phyloP scores from a whole-genome alignment of 2,329 filamentous ascomycete genomes.

The Cordyceps militaris region DNA sequence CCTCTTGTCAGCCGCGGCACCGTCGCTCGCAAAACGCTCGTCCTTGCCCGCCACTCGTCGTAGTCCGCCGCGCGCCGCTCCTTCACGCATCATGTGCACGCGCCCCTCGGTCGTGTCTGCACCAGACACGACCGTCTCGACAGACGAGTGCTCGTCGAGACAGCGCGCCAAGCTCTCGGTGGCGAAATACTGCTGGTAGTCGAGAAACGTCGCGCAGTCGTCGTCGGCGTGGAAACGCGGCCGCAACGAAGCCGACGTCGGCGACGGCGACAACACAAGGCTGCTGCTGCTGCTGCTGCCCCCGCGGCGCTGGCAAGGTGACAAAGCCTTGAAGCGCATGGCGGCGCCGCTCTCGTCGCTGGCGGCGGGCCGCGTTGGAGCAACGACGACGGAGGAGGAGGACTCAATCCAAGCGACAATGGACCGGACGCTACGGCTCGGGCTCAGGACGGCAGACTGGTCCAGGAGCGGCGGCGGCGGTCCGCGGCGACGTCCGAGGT shows the following conservation, averaged over 20 bases:
- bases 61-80: no score
- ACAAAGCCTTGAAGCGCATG: not conserved
- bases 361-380: not conserved
- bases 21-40: not conserved
- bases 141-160: slow-evolving; percentile 19
- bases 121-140: no score
- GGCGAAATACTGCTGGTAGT: slow-evolving; percentile 28
- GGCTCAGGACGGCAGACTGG: not conserved
- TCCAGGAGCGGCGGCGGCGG: not conserved
- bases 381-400: slow-evolving; percentile 8
- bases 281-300: not conserved
- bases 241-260: not conserved
- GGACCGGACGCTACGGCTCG: slow-evolving; percentile 23
- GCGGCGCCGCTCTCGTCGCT: not conserved
- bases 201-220: slow-evolving; percentile 26
- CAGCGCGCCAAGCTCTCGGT: slow-evolving; percentile 24
- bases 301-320: no score
- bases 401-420: slow-evolving; percentile 28
- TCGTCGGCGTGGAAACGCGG: slow-evolving; percentile 20
- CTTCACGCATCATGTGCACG: not conserved
- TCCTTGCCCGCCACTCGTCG: not conserved
- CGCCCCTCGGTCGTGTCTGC: no score
- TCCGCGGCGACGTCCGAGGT: slow-evolving; percentile 19
- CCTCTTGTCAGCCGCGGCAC: slow-evolving; percentile 5
- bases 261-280: not conserved